Evolutionary conservation across 352 stramenopile species (phyloP).

Genomic region (Aphanomyces euteiches): DNA sequence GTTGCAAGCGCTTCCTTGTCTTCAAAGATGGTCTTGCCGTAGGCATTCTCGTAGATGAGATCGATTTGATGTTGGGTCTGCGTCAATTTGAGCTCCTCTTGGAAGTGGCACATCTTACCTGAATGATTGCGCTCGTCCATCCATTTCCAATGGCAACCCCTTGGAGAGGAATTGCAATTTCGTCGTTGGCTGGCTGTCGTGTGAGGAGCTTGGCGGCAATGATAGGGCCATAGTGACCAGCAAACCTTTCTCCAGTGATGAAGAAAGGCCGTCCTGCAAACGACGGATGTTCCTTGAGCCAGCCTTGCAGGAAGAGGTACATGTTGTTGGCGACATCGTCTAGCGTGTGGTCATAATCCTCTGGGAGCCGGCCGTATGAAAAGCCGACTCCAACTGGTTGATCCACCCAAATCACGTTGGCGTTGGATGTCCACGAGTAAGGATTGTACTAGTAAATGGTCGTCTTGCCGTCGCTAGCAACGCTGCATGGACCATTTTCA

Average conservation of each 20-base stretch:
- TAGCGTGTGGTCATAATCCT: conserved; percentile 45
- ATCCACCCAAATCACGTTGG: conserved; percentile 32
- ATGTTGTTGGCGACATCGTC: conserved; percentile 46
- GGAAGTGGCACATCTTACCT: conserved; percentile 38
- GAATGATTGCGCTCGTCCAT: conserved; percentile 32
- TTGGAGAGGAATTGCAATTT: conserved; percentile 39
- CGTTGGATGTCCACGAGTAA: conserved; percentile 31
- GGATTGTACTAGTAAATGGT: conserved; percentile 26
- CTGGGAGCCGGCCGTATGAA: conserved; percentile 16
- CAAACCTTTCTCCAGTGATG: conserved; percentile 39
- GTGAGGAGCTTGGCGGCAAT: conserved; percentile 21
- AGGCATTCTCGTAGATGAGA: conserved; percentile 72
- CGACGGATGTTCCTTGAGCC: conserved; percentile 54
- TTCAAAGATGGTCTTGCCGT: conserved; percentile 59
- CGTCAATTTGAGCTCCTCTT: neutral
- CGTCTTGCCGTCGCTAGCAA: conserved; percentile 27
- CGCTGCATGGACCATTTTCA: conserved; percentile 35
- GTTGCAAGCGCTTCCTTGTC: conserved; percentile 36
- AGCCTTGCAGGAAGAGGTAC: conserved; percentile 42
- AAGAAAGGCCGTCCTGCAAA: conserved; percentile 57
- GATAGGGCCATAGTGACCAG: conserved; percentile 37
- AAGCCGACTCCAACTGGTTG: conserved; percentile 30
- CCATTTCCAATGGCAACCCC: conserved; percentile 64
- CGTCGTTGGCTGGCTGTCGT: conserved; percentile 32
- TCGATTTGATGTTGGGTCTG: conserved; percentile 46